Evolutionary conservation across 202 grass and related monocot genomes (phyloP).

Genomic region (Musa balbisiana): DNA sequence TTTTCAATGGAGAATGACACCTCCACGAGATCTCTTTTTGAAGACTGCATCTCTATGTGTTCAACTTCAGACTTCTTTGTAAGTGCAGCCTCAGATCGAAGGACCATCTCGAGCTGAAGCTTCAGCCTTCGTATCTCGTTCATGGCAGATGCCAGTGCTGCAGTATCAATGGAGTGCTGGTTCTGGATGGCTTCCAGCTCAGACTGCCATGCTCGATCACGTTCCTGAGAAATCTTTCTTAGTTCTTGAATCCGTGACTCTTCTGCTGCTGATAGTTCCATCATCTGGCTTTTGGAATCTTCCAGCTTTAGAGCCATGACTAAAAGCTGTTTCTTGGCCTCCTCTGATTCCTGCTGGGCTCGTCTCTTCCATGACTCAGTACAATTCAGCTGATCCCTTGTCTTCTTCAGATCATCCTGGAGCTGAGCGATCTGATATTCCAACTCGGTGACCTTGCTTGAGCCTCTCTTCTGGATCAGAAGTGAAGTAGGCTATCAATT

Average conservation of each 20-base stretch:
- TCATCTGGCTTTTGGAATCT: constrained; percentile 44
- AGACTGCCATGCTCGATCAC: constrained; percentile 88
- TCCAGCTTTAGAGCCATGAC: constrained; percentile 32
- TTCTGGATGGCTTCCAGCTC: constrained; percentile 92
- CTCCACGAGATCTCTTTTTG: constrained; percentile 42
- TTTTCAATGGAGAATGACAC: constrained; percentile 48
- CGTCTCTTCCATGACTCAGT: constrained; percentile 52
- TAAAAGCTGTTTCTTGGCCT: constrained; percentile 39
- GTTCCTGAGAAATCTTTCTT: constrained; percentile 77
- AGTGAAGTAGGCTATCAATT: not conserved
- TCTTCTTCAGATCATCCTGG: constrained; percentile 70
- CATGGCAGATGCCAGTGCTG: constrained; percentile 60
- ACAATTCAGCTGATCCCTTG: constrained; percentile 61
- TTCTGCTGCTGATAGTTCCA: constrained; percentile 56
- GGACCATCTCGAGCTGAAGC: constrained; percentile 47
- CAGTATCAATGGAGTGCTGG: constrained; percentile 71
- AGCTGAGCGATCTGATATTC: constrained; percentile 59
- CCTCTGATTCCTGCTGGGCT: constrained; percentile 63
- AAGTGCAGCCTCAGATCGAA: constrained; percentile 14
- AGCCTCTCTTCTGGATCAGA: constrained; percentile 55
- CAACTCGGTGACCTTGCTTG: constrained; percentile 47
- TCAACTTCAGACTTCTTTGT: constrained; percentile 9
- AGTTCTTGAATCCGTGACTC: constrained; percentile 64
- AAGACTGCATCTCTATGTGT: constrained; percentile 21
- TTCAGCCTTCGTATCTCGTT: constrained; percentile 53